Base-by-base conservation (phyloP, 2,329 filamentous ascomycete species). In the Albifimbria verrucaria region DNA sequence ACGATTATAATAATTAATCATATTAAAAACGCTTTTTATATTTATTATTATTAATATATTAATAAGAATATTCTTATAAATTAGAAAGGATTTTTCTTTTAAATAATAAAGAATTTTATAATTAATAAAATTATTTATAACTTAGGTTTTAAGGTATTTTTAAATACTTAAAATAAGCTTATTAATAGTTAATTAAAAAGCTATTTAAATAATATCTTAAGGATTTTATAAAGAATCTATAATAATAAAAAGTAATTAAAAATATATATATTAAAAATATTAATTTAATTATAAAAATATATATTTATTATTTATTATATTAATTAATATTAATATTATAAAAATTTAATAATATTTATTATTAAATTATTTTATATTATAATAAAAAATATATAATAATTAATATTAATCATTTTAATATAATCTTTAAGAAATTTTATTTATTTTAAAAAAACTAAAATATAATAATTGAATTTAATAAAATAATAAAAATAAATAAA, bases 301-400 rank as follows among this genome's bases (percentile, higher is more conserved):
- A n/a, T 10, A 36, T 6, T 50, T 50, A 41, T 50, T 39, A 41
- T 21, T 41, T 10, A 41, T 41, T 25, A 24, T 25, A 18, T 18
- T 49, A 49, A 25, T 32, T 41, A 18, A 11, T 25, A 41, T 48
- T 39, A 7, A 24, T 22, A 41, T 48, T 21, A 4, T 52, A 49
- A 20, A 23, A 48, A 18, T 21, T 25, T 48, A 39, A 48, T n/a
- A 24, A 26, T 42, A 39, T 48, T 42, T 42, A 48, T 48, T 51
- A 54, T 28, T 45, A 28, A 26, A 47, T 21, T 51, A 50, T 48
- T 47, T 50, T 36, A 48, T 48, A 50, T 43, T 47, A 48, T 24
- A 32, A 51, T 48, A 41, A 46, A 48, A 51, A 26, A 54, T 32
- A 48, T 51, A 48, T 23, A 15, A 41, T 20, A 48, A 42, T 41